Evolutionary conservation across 179 eudicot genomes (phyloP).

Genomic region (Carnegiea gigantea): DNA sequence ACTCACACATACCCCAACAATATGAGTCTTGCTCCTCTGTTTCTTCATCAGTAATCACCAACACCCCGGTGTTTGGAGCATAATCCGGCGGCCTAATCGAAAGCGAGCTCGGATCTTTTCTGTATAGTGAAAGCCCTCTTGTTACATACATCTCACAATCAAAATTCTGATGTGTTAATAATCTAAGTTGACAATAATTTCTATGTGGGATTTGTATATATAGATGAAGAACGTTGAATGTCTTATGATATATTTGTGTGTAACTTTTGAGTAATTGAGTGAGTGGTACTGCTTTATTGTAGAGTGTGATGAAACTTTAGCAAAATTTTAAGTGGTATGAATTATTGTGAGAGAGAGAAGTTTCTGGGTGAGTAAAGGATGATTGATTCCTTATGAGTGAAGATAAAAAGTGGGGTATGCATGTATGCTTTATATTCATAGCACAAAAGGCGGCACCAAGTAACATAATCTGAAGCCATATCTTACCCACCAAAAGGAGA

Average conservation of each 20-base stretch:
- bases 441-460: conserved; percentile 13
- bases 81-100: conserved; percentile 48
- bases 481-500: not conserved
- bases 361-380: conserved; percentile 15
- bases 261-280: not conserved
- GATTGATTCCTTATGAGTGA: conserved; percentile 34
- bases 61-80: conserved; percentile 55
- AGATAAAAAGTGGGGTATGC: conserved; percentile 35
- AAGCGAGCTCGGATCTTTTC: conserved; percentile 49
- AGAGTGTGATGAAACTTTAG: conserved; percentile 21
- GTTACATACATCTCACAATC: conserved; percentile 53
- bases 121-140: conserved; percentile 65
- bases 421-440: conserved; percentile 21
- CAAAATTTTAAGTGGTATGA: conserved; percentile 16
- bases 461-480: conserved; percentile 7
- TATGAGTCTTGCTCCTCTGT: conserved; percentile 51
- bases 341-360: conserved; percentile 23
- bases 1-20: conserved; percentile 63
- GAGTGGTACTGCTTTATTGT: conserved; percentile 26
- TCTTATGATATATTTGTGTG: conserved; percentile 4
- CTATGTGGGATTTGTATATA: not conserved
- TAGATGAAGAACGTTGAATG: not conserved
- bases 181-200: not conserved
- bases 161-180: not conserved
- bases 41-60: conserved; percentile 66